Evolutionary conservation across 306 rosid species (phyloP), one percentile per base, ranked within the genome.

Genomic region (Rosa persica): DNA sequence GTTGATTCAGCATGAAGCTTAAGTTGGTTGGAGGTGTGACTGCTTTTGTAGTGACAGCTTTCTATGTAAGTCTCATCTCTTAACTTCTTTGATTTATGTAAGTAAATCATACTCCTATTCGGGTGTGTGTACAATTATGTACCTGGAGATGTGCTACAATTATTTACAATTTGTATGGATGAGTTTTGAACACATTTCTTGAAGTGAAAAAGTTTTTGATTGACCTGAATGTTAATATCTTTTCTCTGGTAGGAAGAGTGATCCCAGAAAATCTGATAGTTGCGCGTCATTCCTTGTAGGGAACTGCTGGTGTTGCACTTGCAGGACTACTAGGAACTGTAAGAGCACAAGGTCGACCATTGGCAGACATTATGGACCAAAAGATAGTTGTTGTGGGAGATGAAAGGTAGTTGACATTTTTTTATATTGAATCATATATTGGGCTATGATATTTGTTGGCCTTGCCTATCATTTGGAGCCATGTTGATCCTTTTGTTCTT

Each of bases 271-370:
- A n/a, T 76, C 23, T 43, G 55, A 64, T 57, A 20, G 43, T 64
- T 49, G 79, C 30, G 34, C 82, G 84, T 87, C 67, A 70, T 85
- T 75, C 80, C 54, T 65, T 83, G 66, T 75, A 93, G 99, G 99
- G 99, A 75, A 95, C 99, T 87, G 99, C 99, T 16, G 99, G 99
- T 76, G 99, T 95, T 85, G 99, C 99, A 81, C 99, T 95, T 80
- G 99, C 98, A 34, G 99, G 99, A 82, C 83, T 95, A 60, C 83
- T 95, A 82, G 99, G 99, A 85, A 72, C 92, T 76, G 99, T 93
- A 44, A 89, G 99, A 89, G 93, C 98, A 70, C 96, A 95, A 88
- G 99, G 99, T 62, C 93, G 82, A 82, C 93, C 96, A 44, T 84
- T 95, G 83, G 69, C 93, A 65, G 94, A 95, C 81, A 89, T 95